Conservation (phyloP, 2,329 filamentous ascomycete species). For the Arthrobotrys megalospora region DNA sequence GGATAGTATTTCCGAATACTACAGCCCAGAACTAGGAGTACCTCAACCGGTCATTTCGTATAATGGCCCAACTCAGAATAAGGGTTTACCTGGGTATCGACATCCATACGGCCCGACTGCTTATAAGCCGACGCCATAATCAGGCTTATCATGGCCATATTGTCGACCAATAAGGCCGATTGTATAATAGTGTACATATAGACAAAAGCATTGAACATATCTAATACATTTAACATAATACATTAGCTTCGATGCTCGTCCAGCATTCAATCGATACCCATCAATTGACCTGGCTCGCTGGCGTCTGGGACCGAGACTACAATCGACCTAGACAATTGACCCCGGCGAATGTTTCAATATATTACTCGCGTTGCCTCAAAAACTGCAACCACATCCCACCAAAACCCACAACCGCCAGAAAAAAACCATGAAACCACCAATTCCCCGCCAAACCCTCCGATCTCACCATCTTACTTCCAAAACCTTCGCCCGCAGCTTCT, state of each 20-base stretch:
- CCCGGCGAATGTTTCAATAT: too few species aligned
- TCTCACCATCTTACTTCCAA: not conserved
- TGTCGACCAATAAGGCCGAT: not conserved
- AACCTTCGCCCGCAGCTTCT: slow-evolving; percentile 3
- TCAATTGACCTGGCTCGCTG: not conserved
- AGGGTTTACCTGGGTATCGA: too few species aligned
- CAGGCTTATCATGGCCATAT: not conserved
- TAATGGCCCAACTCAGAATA: too few species aligned
- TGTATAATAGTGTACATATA: slow-evolving; percentile 7
- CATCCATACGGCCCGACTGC: too few species aligned
- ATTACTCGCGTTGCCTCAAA: slow-evolving; percentile 9
- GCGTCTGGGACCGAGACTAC: too few species aligned
- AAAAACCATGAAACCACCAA: slow-evolving; percentile 34
- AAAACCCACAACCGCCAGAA: not conserved
- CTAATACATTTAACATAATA: too few species aligned
- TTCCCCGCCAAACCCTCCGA: slow-evolving; percentile 6
- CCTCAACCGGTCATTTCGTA: too few species aligned
- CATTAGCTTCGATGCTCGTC: too few species aligned
- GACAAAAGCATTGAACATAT: not conserved
- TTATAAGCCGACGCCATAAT: not conserved
- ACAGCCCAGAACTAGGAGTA: too few species aligned
- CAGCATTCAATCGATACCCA: too few species aligned
- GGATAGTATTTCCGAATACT: too few species aligned
- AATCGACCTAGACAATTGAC: too few species aligned
- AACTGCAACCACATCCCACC: not conserved